Evolutionary conservation across 169 alveolate genomes (phyloP).

Genomic region (Eimeria brunetti): DNA sequence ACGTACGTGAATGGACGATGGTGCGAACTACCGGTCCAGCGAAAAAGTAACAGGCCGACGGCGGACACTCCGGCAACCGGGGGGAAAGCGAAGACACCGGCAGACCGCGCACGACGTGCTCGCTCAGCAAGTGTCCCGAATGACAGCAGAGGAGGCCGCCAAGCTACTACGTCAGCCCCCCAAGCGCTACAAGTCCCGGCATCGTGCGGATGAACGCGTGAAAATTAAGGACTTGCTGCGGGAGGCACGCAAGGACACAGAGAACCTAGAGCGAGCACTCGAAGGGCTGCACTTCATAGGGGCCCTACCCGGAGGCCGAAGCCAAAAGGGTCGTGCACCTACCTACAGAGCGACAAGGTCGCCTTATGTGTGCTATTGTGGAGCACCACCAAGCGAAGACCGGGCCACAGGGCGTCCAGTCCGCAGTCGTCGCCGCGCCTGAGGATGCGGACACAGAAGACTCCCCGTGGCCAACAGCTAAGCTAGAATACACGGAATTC

Average conservation of each 20-base stretch:
- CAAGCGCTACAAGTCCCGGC: neutral
- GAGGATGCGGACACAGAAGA: neutral
- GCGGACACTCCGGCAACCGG: neutral
- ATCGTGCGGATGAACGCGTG: neutral
- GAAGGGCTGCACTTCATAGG: neutral
- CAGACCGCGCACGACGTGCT: neutral
- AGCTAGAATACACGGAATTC: neutral
- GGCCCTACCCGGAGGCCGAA: neutral
- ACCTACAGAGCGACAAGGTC: slow-evolving; percentile 7
- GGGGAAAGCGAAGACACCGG: neutral
- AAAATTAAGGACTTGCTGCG: neutral
- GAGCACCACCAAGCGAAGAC: neutral
- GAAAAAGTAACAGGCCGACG: neutral
- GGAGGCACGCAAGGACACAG: neutral
- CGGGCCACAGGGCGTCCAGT: neutral
- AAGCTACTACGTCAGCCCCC: neutral
- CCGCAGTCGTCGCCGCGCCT: neutral
- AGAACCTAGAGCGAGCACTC: neutral
- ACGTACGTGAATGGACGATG: neutral
- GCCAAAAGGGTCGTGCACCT: neutral
- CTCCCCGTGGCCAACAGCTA: slow-evolving; percentile 1
- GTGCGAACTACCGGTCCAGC: neutral
- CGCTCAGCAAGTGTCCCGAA: neutral
- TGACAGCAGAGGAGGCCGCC: neutral
- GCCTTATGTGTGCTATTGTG: neutral